These are phyloP conservation scores for Russula brevipes DNA, from an alignment of 768 basidiomycete species.

Conservation along the genomic window DNA sequence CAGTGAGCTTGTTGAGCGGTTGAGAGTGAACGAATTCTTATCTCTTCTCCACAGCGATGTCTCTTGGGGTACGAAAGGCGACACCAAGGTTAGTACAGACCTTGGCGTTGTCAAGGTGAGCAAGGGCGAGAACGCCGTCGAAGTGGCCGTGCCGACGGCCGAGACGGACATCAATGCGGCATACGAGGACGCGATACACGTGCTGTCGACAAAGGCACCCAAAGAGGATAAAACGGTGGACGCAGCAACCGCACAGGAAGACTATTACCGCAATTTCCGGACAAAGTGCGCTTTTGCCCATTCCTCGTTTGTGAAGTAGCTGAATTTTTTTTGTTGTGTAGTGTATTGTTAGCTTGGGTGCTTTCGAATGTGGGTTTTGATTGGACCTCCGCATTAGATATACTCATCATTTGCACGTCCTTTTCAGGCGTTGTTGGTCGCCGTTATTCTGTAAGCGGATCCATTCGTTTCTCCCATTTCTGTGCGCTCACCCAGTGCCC, in stretches of 20 bases:
- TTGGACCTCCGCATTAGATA: conserved; percentile 8
- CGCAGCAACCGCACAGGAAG: conserved; percentile 61
- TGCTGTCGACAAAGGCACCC: conserved; percentile 72
- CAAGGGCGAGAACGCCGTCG: conserved; percentile 75
- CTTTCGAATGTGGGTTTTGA: conserved; percentile 66
- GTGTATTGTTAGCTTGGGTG: conserved; percentile 84
- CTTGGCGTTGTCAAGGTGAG: conserved; percentile 73
- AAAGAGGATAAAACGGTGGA: conserved; percentile 64
- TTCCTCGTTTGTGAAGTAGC: conserved; percentile 21
- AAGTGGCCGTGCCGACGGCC: conserved; percentile 78
- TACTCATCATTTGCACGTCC: background rate
- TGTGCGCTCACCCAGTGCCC: conserved; percentile 10
- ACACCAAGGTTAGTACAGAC: conserved; percentile 79
- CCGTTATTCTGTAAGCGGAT: conserved; percentile 59
- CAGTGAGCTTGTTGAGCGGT: conserved; percentile 38
- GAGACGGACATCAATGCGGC: conserved; percentile 85
- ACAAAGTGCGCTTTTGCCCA: conserved; percentile 56
- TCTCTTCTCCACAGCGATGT: conserved; percentile 52
- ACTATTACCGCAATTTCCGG: conserved; percentile 84
- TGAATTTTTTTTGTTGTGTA: conserved; percentile 23
- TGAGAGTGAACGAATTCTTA: background rate
- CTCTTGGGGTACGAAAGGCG: conserved; percentile 95
- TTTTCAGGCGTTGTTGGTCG: conserved; percentile 60
- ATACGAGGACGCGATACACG: conserved; percentile 87
- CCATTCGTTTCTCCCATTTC: background rate